A percentile compares a stretch with the other conserved stretches of the same genome.
Evolutionary conservation across 257 asterid genomes (phyloP).

Genomic region (Ligustrum vulgare): DNA sequence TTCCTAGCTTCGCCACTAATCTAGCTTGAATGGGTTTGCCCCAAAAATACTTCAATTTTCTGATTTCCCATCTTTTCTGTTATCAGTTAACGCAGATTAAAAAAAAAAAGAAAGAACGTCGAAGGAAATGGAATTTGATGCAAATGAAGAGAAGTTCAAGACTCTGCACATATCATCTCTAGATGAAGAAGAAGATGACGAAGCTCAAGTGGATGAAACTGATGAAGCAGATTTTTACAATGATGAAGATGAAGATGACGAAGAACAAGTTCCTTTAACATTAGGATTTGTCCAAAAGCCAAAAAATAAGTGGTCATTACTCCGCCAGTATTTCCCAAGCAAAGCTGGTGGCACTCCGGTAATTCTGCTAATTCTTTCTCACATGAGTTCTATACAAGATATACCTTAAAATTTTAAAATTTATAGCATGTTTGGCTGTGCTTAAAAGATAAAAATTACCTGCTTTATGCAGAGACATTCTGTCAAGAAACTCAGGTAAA

Average conservation of each 20-base stretch:
- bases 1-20: too few species aligned
- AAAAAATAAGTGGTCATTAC: constrained; percentile 57
- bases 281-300: constrained; percentile 79
- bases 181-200: constrained; percentile 62
- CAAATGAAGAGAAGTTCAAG: constrained; percentile 36
- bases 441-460: neutral
- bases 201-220: constrained; percentile 34
- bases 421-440: neutral
- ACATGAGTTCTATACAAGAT: neutral
- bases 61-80: neutral
- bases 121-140: constrained; percentile 32
- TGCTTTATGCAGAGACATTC: neutral
- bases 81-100: neutral
- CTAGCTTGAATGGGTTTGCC: neutral
- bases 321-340: constrained; percentile 84
- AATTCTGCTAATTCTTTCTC: constrained; percentile 12
- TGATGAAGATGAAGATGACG: constrained; percentile 57
- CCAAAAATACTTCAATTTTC: neutral
- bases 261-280: constrained; percentile 55
- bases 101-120: neutral
- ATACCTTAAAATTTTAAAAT: neutral
- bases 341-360: constrained; percentile 98
- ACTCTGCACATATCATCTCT: constrained; percentile 50
- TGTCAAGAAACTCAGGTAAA: neutral
- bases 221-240: constrained; percentile 40